phyloP scores from a whole-genome alignment of 495 filamentous ascomycete species.

The Penicillium simplicissimum region DNA sequence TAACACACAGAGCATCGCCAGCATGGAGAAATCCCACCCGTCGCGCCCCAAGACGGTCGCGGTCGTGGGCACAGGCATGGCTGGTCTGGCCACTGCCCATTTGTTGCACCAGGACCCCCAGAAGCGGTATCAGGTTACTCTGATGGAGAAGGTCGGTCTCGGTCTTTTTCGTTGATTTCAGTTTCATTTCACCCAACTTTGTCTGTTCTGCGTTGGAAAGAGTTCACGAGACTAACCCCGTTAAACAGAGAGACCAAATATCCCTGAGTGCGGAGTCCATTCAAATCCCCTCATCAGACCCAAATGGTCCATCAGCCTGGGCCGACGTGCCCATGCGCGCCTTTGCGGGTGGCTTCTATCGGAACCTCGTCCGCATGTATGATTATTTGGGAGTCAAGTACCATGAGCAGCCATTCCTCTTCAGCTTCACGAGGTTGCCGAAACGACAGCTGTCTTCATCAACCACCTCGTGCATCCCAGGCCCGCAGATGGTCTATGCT shows the following conservation, averaged over 20 bases:
- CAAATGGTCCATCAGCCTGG: slow-evolving; percentile 17
- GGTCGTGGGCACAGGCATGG: slow-evolving; percentile 57
- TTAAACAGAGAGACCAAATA: slow-evolving; percentile 24
- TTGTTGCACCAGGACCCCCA: slow-evolving; percentile 47
- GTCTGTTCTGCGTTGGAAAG: neutral
- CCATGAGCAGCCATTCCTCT: slow-evolving; percentile 47
- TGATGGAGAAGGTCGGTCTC: slow-evolving; percentile 48
- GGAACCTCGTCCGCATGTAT: slow-evolving; percentile 56
- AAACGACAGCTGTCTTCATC: slow-evolving; percentile 12
- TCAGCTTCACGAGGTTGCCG: slow-evolving; percentile 30
- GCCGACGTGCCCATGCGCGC: slow-evolving; percentile 61
- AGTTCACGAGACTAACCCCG: neutral
- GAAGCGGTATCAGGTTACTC: slow-evolving; percentile 44
- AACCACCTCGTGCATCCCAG: slow-evolving; percentile 15
- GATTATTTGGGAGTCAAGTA: slow-evolving; percentile 50
- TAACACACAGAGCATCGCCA: neutral
- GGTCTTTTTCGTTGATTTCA: neutral
- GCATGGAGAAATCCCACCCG: slow-evolving; percentile 8
- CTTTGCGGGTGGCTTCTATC: slow-evolving; percentile 55
- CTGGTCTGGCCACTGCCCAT: slow-evolving; percentile 53
- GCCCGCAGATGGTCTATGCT: slow-evolving; percentile 45
- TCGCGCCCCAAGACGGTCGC: slow-evolving; percentile 34
- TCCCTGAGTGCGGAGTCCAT: slow-evolving; percentile 32
- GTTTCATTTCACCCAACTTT: no score
- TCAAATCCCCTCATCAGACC: slow-evolving; percentile 10